These are phyloP conservation scores for Rutidosis leptorrhynchoides DNA, from an alignment of 129 eudicot species.

Conservation along the genomic window DNA sequence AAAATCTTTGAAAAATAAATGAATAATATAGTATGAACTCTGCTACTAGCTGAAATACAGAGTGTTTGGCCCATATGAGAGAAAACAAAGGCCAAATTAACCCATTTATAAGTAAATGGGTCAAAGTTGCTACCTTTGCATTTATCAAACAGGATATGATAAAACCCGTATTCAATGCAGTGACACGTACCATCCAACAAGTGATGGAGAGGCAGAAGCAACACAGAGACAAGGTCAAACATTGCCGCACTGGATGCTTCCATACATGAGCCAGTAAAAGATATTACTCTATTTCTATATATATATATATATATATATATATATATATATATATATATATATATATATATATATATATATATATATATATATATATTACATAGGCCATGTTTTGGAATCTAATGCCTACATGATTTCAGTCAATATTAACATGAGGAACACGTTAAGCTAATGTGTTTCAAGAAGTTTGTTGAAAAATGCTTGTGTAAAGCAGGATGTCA, in stretches of 20 bases:
- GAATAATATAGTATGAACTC: no score
- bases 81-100: not conserved
- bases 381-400: not conserved
- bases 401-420: no score
- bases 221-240: slow-evolving; percentile 28
- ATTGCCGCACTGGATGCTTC: slow-evolving; percentile 58
- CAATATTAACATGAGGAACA: not conserved
- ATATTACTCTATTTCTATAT: not conserved
- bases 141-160: not conserved
- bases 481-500: not conserved
- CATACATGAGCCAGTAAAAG: slow-evolving; percentile 27
- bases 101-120: not conserved
- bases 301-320: not conserved
- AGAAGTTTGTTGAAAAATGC: not conserved
- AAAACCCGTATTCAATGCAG: slow-evolving; percentile 41
- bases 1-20: no score
- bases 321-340: no score
- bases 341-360: no score
- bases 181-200: slow-evolving; percentile 26
- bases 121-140: not conserved
- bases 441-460: not conserved
- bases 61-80: not conserved
- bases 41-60: not conserved
- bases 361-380: no score
- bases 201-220: slow-evolving; percentile 42